phyloP scores from a whole-genome alignment of 306 rosid genomes.

The Dryas drummondii region DNA sequence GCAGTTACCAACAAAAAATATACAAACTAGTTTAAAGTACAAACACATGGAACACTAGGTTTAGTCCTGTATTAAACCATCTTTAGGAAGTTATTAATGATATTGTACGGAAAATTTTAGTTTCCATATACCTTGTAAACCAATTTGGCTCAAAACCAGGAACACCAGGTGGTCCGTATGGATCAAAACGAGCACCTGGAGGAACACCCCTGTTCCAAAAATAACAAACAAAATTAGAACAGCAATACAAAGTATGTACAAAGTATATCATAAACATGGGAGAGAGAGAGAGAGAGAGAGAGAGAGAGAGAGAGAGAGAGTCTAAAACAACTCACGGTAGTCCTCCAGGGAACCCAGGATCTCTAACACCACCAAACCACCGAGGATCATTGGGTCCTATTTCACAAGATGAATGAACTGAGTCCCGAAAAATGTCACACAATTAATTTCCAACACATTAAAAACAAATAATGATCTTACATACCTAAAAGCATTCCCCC shows the following conservation, averaged over 20 bases:
- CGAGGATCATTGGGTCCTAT: constrained; percentile 77
- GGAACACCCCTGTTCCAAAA: constrained; percentile 63
- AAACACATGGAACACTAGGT: background rate
- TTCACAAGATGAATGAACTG: constrained; percentile 21
- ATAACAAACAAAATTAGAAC: constrained; percentile 11
- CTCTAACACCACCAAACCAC: constrained; percentile 55
- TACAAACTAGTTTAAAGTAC: background rate
- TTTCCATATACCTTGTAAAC: constrained; percentile 51
- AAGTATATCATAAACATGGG: background rate
- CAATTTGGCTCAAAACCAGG: constrained; percentile 84
- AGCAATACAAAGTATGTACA: background rate
- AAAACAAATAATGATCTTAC: constrained; percentile 21
- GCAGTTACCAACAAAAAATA: background rate
- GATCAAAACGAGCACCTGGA: constrained; percentile 90
- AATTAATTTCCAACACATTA: no score
- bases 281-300: no score
- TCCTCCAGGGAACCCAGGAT: constrained; percentile 58
- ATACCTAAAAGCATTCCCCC: constrained; percentile 79
- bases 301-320: constrained; percentile 11
- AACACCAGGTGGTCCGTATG: constrained; percentile 75
- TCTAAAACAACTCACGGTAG: constrained; percentile 58
- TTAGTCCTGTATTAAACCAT: background rate
- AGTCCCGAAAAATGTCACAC: background rate
- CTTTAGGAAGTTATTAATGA: background rate
- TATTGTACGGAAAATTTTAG: background rate